Conservation (phyloP, 106 monocot species). For the Vanilla planifolia region DNA sequence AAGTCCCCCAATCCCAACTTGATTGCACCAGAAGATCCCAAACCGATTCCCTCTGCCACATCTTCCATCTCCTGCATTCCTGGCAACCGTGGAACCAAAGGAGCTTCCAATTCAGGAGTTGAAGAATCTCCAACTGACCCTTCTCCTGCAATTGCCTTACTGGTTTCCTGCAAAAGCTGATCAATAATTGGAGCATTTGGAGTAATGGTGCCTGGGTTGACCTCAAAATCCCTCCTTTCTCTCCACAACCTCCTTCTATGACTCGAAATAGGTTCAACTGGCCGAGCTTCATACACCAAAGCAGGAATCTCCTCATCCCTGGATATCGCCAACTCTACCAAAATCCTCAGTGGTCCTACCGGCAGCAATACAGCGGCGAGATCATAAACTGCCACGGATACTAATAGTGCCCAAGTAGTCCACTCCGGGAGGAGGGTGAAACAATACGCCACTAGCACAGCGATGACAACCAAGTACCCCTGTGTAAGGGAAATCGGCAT, state of each 20-base stretch:
- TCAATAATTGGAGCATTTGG: neutral
- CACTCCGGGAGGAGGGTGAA: conserved; percentile 91
- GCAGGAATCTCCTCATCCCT: conserved; percentile 92
- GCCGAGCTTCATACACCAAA: conserved; percentile 86
- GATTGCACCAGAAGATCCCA: conserved; percentile 77
- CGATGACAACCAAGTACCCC: conserved; percentile 67
- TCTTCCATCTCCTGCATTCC: conserved; percentile 19
- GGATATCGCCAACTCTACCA: conserved; percentile 87
- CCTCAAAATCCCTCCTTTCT: conserved; percentile 16
- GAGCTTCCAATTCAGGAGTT: conserved; percentile 19
- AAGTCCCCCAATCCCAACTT: conserved; percentile 96
- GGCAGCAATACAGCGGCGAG: conserved; percentile 85
- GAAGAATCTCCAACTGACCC: neutral
- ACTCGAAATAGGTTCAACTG: conserved; percentile 25
- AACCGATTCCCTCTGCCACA: conserved; percentile 46
- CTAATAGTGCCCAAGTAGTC: conserved; percentile 85
- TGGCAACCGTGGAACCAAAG: conserved; percentile 20
- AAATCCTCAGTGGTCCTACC: conserved; percentile 68
- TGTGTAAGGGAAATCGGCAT: conserved; percentile 61
- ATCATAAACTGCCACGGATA: conserved; percentile 82
- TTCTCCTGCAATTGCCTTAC: conserved; percentile 17
- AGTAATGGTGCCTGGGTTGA: conserved; percentile 1
- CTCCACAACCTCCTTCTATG: conserved; percentile 34
- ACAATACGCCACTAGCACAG: conserved; percentile 80
- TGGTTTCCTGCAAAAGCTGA: conserved; percentile 13